A percentile compares a stretch with the other conserved stretches of the same genome.
phyloP scores from a whole-genome alignment of 2,329 filamentous ascomycete species.

The Pseudonectria buxi region DNA sequence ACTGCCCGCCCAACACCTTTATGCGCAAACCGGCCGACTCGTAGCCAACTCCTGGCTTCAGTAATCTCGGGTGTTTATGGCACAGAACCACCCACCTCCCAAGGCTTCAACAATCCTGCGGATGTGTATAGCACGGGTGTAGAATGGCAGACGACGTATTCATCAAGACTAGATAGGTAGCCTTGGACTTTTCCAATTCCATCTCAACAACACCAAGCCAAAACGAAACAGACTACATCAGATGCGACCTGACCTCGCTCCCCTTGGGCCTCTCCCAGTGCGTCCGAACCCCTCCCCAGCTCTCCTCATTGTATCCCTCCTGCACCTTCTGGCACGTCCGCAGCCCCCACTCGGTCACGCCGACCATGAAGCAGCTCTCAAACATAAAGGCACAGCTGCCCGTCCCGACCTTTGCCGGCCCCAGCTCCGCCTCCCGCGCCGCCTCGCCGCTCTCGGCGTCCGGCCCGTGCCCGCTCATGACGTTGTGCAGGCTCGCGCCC shows the following conservation, averaged over 20 bases:
- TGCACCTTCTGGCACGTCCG: conserved; percentile 52
- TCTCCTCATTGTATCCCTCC: conserved; percentile 70
- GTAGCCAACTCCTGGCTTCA: too few species aligned
- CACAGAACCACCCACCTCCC: too few species aligned
- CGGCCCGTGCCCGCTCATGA: conserved; percentile 62
- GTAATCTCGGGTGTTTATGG: too few species aligned
- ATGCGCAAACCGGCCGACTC: conserved; percentile 30
- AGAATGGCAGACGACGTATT: too few species aligned
- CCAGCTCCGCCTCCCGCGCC: conserved; percentile 47
- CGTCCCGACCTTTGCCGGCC: conserved; percentile 50
- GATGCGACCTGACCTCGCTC: conserved; percentile 20
- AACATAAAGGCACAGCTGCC: conserved; percentile 65
- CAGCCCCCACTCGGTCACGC: conserved; percentile 64
- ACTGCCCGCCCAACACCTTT: conserved; percentile 39
- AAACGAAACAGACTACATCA: too few species aligned
- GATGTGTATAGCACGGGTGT: too few species aligned
- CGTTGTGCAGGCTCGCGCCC: conserved; percentile 59
- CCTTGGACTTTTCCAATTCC: too few species aligned
- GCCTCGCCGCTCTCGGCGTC: conserved; percentile 51
- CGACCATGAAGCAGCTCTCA: conserved; percentile 62
- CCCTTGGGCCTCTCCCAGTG: conserved; percentile 48
- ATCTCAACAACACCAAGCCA: too few species aligned
- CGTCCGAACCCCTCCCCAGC: conserved; percentile 64
- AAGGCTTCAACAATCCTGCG: too few species aligned
- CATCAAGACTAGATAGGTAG: too few species aligned